Percentiles rank a stretch among this genome's conserved stretches.
Evolutionary conservation across 768 basidiomycete genomes (phyloP).

Genomic region (Podaxis sp.): DNA sequence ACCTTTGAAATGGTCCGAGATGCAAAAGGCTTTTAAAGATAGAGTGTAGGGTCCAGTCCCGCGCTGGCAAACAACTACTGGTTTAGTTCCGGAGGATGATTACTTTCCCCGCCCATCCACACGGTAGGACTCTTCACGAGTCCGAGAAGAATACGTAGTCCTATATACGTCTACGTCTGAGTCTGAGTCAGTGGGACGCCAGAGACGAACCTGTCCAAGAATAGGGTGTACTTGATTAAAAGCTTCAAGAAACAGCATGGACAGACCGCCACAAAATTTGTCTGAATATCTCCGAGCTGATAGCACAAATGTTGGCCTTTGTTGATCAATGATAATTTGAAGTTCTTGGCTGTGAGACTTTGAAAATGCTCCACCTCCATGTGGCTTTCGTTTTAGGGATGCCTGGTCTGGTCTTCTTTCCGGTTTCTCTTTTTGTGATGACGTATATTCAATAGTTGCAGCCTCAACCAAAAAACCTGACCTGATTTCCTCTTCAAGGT

Average conservation of each 20-base stretch:
- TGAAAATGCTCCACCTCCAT: conserved; percentile 6
- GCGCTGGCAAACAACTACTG: not conserved
- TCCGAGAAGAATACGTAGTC: not conserved
- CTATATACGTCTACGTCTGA: not conserved
- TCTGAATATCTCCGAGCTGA: not conserved
- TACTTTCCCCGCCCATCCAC: not conserved
- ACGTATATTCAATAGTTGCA: not conserved
- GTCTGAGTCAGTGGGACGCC: not conserved
- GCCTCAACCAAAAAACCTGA: not conserved
- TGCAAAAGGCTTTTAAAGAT: not conserved
- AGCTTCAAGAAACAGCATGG: not conserved
- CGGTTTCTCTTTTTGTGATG: not conserved
- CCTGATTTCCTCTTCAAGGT: not conserved
- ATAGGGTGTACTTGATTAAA: not conserved
- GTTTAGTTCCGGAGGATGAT: not conserved
- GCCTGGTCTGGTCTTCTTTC: not conserved
- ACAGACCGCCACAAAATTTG: not conserved
- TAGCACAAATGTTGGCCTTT: not conserved
- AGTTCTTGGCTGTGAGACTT: not conserved
- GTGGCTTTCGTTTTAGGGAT: not conserved
- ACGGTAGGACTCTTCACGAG: not conserved
- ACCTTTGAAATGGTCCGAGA: not conserved
- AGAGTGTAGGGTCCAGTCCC: not conserved
- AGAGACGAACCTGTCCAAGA: not conserved
- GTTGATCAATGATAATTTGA: not conserved